Evolutionary conservation across 345 rosid species (phyloP), one percentile per base, ranked within the genome.

Genomic region (Aquilaria malaccensis): DNA sequence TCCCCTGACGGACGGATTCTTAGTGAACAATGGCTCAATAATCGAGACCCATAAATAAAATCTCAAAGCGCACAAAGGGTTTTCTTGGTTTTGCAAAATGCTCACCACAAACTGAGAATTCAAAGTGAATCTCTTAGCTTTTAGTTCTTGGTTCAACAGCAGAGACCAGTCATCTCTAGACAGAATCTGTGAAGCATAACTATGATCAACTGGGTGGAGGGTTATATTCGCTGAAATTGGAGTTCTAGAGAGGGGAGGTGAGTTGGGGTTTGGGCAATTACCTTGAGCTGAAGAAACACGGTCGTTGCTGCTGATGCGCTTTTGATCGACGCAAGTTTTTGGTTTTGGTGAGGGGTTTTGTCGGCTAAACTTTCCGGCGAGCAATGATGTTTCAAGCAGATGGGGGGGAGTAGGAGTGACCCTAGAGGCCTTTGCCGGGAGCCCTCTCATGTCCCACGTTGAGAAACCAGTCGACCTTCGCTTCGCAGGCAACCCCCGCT

Each of bases 41-140:
- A 72, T 79, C 10, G 83, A 84, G 65, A 79, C 79, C 98, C 98
- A 93, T 80, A 85, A 71, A 74, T 84, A 89, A 62, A 89, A 83
- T 47, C 80, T 79, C 68, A 89, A 69, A 59, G 88, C 51, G 30
- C 67, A 66, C 29, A 86, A 59, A 13, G 94, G 87, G 76, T 84
- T 83, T 30, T 85, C 88, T 66, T 85, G 96, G 69, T 85, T 87
- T 74, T 87, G 97, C 72, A 89, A 62, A 22, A 93, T 58, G 62
- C 96, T 85, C 33, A 78, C 76, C 7, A 79, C 61, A 73, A 79
- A 76, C 68, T 74, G 86, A 70, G 91, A 56, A 49, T 71, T 73
- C 45, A 93, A 72, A 49, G 53, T 61, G 9, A 85, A 72, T 68
- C 91, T 78, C 65, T 61, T 72, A n/a, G 88, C 76, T 56, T 63